Base-by-base conservation (phyloP, 352 stramenopile genomes). In the Globisporangium emineosum region DNA sequence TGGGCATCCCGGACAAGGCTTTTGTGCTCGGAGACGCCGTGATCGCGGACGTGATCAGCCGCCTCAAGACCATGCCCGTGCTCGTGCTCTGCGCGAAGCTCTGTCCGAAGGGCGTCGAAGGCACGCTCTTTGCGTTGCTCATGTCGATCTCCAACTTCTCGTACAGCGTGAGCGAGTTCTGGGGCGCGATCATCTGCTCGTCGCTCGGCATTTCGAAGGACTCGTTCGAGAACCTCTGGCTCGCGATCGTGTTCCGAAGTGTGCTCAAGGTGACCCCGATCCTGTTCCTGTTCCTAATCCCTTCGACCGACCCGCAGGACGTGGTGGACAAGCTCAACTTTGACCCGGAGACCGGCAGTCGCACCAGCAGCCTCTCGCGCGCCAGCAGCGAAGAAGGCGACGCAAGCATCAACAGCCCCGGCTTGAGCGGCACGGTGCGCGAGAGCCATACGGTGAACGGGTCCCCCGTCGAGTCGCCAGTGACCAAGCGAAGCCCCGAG, bases 61-160 rank as follows among this genome's bases (percentile, higher is more conserved):
- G 85, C 0, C 70, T 94, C 32, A 94, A 94, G 70, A 90, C 83
- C 5, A 95, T 99, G 74, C 97, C 97, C 3, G 97, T 97, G 43
- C 81, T 99, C 43, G 94, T 98, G 21, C 78, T 99, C 9, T 97
- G 95, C 42, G 93, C 95, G 10, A 93, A 93, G 59, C 70, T 99
- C 25, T 99, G 97, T 62, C 97, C 97, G 9, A 90, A 90, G 53
- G 97, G 97, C 43, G 86, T 99, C 25, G 97, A 99, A 71, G 96
- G 96, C 35, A 98, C 97, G 12, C 75, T 99, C 10, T 99, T 99
- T 81, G 97, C 96, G 6, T 82, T 97, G 45, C 78, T 99, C 54
- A 99, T 99, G 97, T 97, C 88, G 0, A 98, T 99, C 62, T 98
- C 96, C 65, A 99, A 99, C 79, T 95, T 96, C 56, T 97, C 92